These are phyloP conservation scores for Pascua sp. DNA, from an alignment of 1,284 basidiomycete species.

Conservation along the genomic window DNA sequence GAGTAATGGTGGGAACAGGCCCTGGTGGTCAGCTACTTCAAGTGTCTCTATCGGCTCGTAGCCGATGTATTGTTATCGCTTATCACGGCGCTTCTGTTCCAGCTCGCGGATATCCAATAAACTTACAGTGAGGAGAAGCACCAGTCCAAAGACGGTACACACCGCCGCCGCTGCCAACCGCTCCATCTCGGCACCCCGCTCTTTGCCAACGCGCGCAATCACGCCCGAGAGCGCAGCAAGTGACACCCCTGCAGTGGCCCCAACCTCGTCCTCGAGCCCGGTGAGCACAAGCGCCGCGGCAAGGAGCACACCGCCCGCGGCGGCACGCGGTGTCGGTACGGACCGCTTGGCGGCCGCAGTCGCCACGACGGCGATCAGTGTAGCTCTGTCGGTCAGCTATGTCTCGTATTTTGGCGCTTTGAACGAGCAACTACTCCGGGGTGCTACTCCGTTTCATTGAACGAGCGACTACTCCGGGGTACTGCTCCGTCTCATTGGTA, in stretches of 20 bases:
- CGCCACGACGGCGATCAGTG: neutral
- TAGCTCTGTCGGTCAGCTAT: too few relatives aligned
- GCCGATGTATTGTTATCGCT: too few relatives aligned
- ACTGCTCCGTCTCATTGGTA: too few relatives aligned
- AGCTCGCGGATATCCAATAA: neutral
- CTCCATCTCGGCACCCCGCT: neutral
- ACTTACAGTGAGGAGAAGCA: slow-evolving; percentile 1
- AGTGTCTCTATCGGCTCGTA: too few relatives aligned
- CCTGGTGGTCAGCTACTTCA: neutral
- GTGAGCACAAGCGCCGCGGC: neutral
- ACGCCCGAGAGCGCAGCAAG: slow-evolving; percentile 1
- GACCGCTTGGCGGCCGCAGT: neutral
- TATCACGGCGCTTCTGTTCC: neutral
- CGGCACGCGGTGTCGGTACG: neutral
- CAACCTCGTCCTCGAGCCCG: neutral
- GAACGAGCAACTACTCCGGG: too few relatives aligned
- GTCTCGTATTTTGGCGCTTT: too few relatives aligned
- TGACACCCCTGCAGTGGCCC: neutral
- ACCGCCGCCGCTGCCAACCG: neutral
- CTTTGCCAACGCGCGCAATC: neutral
- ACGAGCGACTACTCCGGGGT: too few relatives aligned
- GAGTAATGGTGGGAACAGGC: neutral
- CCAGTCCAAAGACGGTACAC: neutral
- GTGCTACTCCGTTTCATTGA: too few relatives aligned
- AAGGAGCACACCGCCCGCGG: neutral